Evolutionary conservation across 345 rosid genomes (phyloP).

Genomic region (Rhodamnia argentea): DNA sequence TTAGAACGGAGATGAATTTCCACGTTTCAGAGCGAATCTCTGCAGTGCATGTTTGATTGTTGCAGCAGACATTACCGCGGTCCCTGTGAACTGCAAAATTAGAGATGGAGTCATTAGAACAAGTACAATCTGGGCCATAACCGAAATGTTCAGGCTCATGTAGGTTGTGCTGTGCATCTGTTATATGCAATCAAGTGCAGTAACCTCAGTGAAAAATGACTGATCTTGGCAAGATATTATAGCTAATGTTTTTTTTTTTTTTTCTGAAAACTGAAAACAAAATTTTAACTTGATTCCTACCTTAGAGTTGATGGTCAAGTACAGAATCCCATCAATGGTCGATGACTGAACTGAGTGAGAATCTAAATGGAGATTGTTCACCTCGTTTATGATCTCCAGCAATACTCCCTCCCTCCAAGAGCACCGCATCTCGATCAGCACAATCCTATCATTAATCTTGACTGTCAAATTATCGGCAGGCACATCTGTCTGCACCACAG

Average conservation of each 20-base stretch:
- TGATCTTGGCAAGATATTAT: not conserved
- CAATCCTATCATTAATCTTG: conserved; percentile 30
- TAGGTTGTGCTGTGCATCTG: not conserved
- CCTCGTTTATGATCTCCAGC: conserved; percentile 64
- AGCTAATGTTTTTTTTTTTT: not conserved
- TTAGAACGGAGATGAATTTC: not conserved
- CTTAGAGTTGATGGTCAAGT: conserved; percentile 57
- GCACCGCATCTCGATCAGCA: conserved; percentile 62
- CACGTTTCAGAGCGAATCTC: conserved; percentile 23
- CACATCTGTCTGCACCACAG: not conserved
- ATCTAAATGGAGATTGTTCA: conserved; percentile 56
- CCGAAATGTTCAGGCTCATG: not conserved
- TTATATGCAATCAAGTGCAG: not conserved
- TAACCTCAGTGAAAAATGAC: not conserved
- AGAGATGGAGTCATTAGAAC: not conserved
- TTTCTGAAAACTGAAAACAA: not conserved
- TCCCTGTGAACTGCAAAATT: conserved; percentile 53
- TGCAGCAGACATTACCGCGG: conserved; percentile 21
- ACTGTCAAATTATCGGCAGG: conserved; percentile 33
- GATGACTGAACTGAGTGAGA: conserved; percentile 72
- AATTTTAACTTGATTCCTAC: conserved; percentile 17
- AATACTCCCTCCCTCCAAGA: conserved; percentile 79
- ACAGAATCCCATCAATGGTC: conserved; percentile 46
- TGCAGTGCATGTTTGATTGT: conserved; percentile 52
- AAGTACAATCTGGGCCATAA: not conserved